These are phyloP conservation scores for Naganishia friedmannii DNA, from an alignment of 768 basidiomycete species.

Conservation along the genomic window DNA sequence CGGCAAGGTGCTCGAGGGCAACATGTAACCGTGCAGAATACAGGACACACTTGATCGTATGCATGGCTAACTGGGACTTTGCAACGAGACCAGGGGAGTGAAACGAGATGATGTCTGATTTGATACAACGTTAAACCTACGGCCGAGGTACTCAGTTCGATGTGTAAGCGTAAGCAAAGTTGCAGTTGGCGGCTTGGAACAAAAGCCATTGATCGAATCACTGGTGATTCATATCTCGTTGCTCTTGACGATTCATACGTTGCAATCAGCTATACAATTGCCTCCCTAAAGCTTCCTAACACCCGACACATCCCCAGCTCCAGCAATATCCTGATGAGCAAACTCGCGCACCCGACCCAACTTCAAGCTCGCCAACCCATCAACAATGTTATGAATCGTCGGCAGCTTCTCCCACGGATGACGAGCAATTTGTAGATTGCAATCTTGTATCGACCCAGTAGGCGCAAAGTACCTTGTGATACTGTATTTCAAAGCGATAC, in stretches of 20 bases:
- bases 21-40: constrained; percentile 5
- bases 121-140: too few species aligned
- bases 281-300: background rate
- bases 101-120: too few species aligned
- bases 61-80: too few species aligned
- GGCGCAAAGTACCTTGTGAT: constrained; percentile 18
- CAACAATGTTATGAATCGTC: constrained; percentile 24
- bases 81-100: too few species aligned
- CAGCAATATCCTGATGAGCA: constrained; percentile 1
- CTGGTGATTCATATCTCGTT: too few species aligned
- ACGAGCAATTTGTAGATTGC: background rate
- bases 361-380: constrained; percentile 26
- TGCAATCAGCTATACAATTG: too few species aligned
- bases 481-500: background rate
- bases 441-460: background rate
- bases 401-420: constrained; percentile 22
- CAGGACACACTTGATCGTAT: too few species aligned
- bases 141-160: too few species aligned
- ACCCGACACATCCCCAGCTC: constrained; percentile 7
- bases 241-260: too few species aligned
- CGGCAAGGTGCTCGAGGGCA: constrained; percentile 20
- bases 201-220: too few species aligned
- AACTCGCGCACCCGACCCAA: constrained; percentile 3
- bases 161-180: too few species aligned
- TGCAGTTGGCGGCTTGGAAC: too few species aligned